Evolutionary conservation across 129 eudicot species (phyloP).

Genomic region (Flaveria trinervia): DNA sequence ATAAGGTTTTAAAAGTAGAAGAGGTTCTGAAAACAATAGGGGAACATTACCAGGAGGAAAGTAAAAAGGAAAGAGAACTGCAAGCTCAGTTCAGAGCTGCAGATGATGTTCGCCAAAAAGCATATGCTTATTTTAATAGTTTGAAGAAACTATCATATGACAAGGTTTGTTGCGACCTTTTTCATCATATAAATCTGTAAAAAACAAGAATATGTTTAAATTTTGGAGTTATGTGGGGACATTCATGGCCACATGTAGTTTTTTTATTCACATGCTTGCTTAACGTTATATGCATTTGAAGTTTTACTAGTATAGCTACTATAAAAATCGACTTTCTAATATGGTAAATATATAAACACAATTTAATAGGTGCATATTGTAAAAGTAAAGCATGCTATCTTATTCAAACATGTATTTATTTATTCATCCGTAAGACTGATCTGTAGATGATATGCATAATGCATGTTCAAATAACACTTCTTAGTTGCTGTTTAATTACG

Average conservation of each 20-base stretch:
- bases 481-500: not conserved
- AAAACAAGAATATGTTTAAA: conserved; percentile 21
- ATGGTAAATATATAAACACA: conserved; percentile 20
- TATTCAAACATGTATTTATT: not conserved
- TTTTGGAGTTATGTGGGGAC: conserved; percentile 17
- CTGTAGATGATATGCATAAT: conserved; percentile 10
- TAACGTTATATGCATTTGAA: conserved; percentile 9
- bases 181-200: conserved; percentile 15
- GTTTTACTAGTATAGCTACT: conserved; percentile 8
- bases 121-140: conserved; percentile 44
- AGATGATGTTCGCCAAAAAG: conserved; percentile 69
- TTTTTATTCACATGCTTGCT: conserved; percentile 18
- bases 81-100: conserved; percentile 59
- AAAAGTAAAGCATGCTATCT: conserved; percentile 14
- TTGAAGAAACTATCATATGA: conserved; percentile 55
- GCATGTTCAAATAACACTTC: conserved; percentile 1
- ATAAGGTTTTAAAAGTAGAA: conserved; percentile 49
- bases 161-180: conserved; percentile 63
- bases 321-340: not conserved
- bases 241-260: conserved; percentile 13
- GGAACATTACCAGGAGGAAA: conserved; percentile 51
- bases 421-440: conserved; percentile 17
- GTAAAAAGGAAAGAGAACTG: conserved; percentile 47
- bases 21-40: conserved; percentile 32
- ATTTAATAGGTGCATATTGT: not conserved